Evolutionary conservation across 1,284 basidiomycete genomes (phyloP), one percentile per base, ranked within the genome.

Genomic region (Ustilago tritici): DNA sequence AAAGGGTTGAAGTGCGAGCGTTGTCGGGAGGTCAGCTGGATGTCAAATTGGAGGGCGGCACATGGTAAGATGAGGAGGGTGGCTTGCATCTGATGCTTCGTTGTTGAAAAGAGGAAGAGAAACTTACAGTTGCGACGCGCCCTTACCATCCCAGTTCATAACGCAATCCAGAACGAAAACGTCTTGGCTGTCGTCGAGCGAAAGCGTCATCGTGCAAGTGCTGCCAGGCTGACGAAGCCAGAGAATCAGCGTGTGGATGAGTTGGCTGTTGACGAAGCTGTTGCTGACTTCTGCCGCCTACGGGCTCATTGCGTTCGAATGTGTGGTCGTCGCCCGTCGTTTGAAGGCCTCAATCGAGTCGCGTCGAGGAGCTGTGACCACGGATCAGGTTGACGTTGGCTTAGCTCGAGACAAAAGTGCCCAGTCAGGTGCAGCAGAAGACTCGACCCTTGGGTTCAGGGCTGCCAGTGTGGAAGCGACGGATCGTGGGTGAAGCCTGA

Each of bases 111-210:
- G 36, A 38, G 9, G 8, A 12, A 28, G 28, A 34, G 54, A 60
- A 59, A 67, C 70, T 72, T 72, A 72, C 70, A 72, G 60, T 72
- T 67, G 60, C 53, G 64, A 66, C 35, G 61, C 61, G 28, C 64
- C 70, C 11, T 72, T 43, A 49, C 53, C 52, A 40, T 38, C 57
- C 65, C 64, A 72, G 17, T 54, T 56, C 10, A 47, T 35, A 61
- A 72, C 19, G 41, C 65, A 72, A 41, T 67, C 53, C 11, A 32
- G 31, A 31, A 67, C 65, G 38, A 63, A 66, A 19, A 52, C 65
- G n/a, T 60, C 31, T n/a, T 56, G 61, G 47, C 56, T 35, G n/a
- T 46, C 9, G 47, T 35, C 53, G n/a, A 32, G 10, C 8, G 35
- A 11, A 15, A 49, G 19, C 61, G 61, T 35, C 70, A 72, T 72